These are phyloP conservation scores for Cornus controversa DNA, from an alignment of 148 eudicot genomes.

Conservation along the genomic window DNA sequence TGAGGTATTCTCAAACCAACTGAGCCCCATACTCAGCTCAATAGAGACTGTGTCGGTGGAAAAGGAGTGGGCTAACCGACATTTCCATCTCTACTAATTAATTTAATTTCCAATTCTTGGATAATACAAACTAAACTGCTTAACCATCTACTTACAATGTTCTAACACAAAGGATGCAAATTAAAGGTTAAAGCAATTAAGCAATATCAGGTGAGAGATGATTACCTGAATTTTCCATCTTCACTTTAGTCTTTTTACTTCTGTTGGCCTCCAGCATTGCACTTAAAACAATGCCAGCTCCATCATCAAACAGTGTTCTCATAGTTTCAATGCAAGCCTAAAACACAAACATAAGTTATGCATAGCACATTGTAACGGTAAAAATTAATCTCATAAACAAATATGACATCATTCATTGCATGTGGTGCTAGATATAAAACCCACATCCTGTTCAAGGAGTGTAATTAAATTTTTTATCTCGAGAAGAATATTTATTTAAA, in stretches of 20 bases:
- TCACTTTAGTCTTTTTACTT: slow-evolving; percentile 30
- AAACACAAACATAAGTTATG: slow-evolving; percentile 5
- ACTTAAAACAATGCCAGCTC: slow-evolving; percentile 56
- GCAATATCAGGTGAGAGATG: background rate
- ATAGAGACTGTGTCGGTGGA: no score
- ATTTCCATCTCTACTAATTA: no score
- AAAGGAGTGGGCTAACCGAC: no score
- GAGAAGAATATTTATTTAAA: background rate
- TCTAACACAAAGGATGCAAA: background rate
- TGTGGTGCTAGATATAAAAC: background rate
- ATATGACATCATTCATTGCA: background rate
- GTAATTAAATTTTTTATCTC: background rate
- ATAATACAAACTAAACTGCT: background rate
- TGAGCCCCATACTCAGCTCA: no score
- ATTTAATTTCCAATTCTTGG: background rate
- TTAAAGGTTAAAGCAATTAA: background rate
- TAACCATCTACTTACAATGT: background rate
- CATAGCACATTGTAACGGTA: background rate
- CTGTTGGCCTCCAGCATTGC: slow-evolving; percentile 66
- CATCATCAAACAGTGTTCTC: slow-evolving; percentile 48
- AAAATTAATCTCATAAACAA: background rate
- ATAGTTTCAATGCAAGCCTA: slow-evolving; percentile 73
- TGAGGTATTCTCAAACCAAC: no score
- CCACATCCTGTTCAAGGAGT: background rate
- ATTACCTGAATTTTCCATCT: slow-evolving; percentile 54